phyloP scores from a whole-genome alignment of 2,329 filamentous ascomycete genomes.

The Cryphonectria japonica region DNA sequence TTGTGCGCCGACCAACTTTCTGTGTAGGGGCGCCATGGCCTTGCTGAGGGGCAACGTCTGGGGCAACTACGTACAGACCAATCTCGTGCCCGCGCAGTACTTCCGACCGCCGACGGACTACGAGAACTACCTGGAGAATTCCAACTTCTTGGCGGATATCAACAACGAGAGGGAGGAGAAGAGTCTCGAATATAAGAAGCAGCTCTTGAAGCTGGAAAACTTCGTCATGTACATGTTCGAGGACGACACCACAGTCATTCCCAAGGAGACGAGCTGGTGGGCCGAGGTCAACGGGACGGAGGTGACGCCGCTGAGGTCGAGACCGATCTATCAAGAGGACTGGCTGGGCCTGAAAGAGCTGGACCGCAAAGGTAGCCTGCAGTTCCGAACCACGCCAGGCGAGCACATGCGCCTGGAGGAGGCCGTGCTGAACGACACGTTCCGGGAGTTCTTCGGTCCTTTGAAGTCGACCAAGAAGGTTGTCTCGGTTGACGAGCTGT shows the following conservation, averaged over 20 bases:
- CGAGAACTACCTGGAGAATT: slow-evolving; percentile 74
- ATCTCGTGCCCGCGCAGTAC: slow-evolving; percentile 92
- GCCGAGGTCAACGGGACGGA: slow-evolving; percentile 77
- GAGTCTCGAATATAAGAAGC: slow-evolving; percentile 73
- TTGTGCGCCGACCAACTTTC: slow-evolving; percentile 72
- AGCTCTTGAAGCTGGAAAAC: slow-evolving; percentile 70
- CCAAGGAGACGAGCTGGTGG: slow-evolving; percentile 92
- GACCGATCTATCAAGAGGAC: slow-evolving; percentile 81
- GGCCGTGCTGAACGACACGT: slow-evolving; percentile 66
- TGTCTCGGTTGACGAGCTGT: slow-evolving; percentile 23
- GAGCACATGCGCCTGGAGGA: slow-evolving; percentile 82
- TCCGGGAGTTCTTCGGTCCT: slow-evolving; percentile 69
- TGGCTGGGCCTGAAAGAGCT: slow-evolving; percentile 85
- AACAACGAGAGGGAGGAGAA: slow-evolving; percentile 86
- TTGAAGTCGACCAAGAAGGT: slow-evolving; percentile 40
- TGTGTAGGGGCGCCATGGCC: slow-evolving; percentile 80
- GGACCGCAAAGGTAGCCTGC: slow-evolving; percentile 77
- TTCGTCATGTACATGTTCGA: slow-evolving; percentile 91
- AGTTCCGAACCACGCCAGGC: slow-evolving; percentile 74
- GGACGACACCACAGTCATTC: slow-evolving; percentile 82
- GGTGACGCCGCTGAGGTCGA: slow-evolving; percentile 68
- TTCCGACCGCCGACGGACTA: slow-evolving; percentile 74
- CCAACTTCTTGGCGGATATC: slow-evolving; percentile 91
- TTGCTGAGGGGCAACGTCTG: slow-evolving; percentile 81
- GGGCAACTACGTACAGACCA: slow-evolving; percentile 74